Evolutionary conservation across 257 asterid species (phyloP), one percentile per base, ranked within the genome.

Genomic region (Gentiana straminea): DNA sequence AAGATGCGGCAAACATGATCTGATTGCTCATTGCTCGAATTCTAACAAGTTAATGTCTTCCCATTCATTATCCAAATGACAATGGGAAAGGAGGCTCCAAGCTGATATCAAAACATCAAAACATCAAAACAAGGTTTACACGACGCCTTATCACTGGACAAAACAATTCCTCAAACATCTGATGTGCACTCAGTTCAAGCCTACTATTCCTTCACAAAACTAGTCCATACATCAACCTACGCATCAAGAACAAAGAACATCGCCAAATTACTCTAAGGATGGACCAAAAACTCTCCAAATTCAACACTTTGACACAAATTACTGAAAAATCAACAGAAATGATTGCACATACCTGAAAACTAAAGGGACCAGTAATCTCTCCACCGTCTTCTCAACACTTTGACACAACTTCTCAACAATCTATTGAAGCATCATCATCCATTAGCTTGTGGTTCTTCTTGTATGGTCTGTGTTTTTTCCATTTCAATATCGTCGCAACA

Each of bases 211-310:
- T 24, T n/a, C 62, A 51, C 64, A 11, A 52, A 54, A 44, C 64
- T 66, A n/a, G 48, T 37, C 44, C 59, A 33, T 3, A 49, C 56
- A 3, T 51, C 49, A 59, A 24, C 76, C 0, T 91, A 91, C 4
- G 98, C 97, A n/a, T 88, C 94, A 11, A 87, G 82, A 69, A 78
- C 94, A 0, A 93, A 83, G 33, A 91, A 91, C 43, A 91, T 91
- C 0, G 89, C 97, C 0, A 77, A 73, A 67, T 54, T 91, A 66
- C 84, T 91, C 0, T 79, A 87, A 58, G 77, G 59, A 0, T 91
- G 98, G 98, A 76, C 46, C 53, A 77, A 58, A 55, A 69, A 33
- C 11, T 68, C 67, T 32, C 46, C 59, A 0, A 71, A 69, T 12
- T 73, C 72, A 5, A 75, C n/a, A n/a, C n/a, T n/a, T n/a, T n/a